Conservation (phyloP, 257 asterid species). For the Echites panduratus region DNA sequence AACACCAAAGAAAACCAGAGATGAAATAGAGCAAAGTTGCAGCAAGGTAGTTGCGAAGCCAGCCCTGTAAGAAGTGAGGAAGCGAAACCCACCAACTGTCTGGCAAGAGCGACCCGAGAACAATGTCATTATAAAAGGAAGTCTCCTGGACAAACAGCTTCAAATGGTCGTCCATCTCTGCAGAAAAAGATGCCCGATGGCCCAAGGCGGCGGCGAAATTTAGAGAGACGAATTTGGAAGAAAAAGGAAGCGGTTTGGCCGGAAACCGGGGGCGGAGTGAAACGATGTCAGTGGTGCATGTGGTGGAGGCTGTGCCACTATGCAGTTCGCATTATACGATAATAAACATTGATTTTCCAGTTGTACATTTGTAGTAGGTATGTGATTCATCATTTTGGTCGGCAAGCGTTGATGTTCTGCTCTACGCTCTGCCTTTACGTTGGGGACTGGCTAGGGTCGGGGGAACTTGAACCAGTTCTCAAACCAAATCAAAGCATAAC, state of each 20-base stretch:
- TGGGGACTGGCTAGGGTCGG: too few relatives aligned
- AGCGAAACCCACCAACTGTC: conserved; percentile 51
- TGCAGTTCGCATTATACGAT: too few relatives aligned
- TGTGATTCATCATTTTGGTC: too few relatives aligned
- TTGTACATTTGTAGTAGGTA: too few relatives aligned
- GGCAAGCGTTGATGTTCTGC: too few relatives aligned
- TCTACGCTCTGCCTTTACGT: too few relatives aligned
- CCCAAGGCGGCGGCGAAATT: background rate
- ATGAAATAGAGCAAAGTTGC: conserved; percentile 57
- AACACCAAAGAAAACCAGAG: conserved; percentile 74
- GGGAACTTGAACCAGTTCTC: too few relatives aligned
- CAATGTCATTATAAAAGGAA: conserved; percentile 68
- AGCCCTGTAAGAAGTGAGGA: conserved; percentile 61
- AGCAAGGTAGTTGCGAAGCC: conserved; percentile 82
- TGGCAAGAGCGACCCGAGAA: conserved; percentile 53
- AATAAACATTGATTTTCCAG: too few relatives aligned
- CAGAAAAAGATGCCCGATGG: too few relatives aligned
- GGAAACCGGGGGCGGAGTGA: background rate
- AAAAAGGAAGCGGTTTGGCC: background rate
- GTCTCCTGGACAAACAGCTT: conserved; percentile 61
- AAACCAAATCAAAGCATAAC: too few relatives aligned
- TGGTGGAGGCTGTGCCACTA: too few relatives aligned
- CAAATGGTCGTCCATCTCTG: conserved; percentile 25
- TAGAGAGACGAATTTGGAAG: conserved; percentile 17
- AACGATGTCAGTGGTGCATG: background rate